Base-by-base conservation (phyloP, 495 filamentous ascomycete species). In the Neurospora terricola region DNA sequence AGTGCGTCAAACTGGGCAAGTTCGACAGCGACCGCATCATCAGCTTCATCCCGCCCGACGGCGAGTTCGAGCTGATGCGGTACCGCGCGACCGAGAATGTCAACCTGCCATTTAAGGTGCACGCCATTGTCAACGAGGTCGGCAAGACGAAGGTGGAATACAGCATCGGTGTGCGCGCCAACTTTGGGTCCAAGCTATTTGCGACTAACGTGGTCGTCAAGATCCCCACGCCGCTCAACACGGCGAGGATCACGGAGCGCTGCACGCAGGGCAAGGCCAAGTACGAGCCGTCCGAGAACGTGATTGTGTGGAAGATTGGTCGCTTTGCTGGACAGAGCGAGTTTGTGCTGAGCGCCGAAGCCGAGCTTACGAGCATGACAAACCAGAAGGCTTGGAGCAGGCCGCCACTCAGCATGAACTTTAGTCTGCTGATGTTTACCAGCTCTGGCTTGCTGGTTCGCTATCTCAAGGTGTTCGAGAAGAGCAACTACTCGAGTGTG, bases 31-130 rank as follows among this genome's bases (percentile, higher is more conserved):
- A 99, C 81, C 90, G 96, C 70, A 99, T 97, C 80, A 99, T 99
- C 82, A 94, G 91, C 30, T 99, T 99, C 82, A 90, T 99, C 40
- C 96, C 96, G 42, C 96, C 96, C 36, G 96, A 99, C 83, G 96
- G 96, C 75, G 95, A 98, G 77, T 99, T 99, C 82, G 96, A 99
- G 85, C 88, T 99, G 72, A 99, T 99, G 96, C 91, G 94, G 27
- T 99, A 99, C 84, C 93, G 96, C 75, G 95, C 96, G n/a, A 98
- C 96, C 27, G 96, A 99, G 81, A 98, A 99, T 79, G 95, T 99
- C 80, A 99, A 99, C 80, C 87, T 99, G 18, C 96, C 96, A 9
- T 99, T 99, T 88, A 97, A 97, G 81, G 94, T 99, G 71, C 96
- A 98, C 80, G 94, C 94, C 74, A 99, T 98, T 77, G 96, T 99